Base-by-base conservation (phyloP, 208 protist genomes). In the Herpetomonas samuelpessoai region DNA sequence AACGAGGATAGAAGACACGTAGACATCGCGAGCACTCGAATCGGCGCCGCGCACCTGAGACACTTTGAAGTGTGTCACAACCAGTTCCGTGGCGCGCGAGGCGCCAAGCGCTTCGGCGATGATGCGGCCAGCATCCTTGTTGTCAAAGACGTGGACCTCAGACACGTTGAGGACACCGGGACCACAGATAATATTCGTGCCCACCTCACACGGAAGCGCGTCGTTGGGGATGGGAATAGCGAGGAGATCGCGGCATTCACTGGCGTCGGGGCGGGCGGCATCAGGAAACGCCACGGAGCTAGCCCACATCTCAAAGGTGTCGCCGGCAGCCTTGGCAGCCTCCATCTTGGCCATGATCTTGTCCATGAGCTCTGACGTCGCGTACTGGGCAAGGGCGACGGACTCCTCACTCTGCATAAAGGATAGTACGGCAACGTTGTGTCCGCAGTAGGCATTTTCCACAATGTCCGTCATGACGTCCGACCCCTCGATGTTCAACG, bases 181-280 rank as follows among this genome's bases (percentile, higher is more conserved):
- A 18, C 81, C 81, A 51, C 61, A 88, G 57, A 88, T 68, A 12
- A 77, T 76, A 53, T 76, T 84, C 12, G 65, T 69, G 57, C 74
- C 77, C 52, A 79, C 55, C 49, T 71, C 63, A n/a, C 49, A 55
- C 9, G 49, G 49, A 9, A 48, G 44, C 10, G 44, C 16, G 10
- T 22, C 19, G 10, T 6, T 19, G 16, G 44, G 44, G 4, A 48
- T 22, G n/a, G 61, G 45, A 4, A 31, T 39, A 2, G 28, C 28
- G 6, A 81, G 68, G 21, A 83, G 52, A 45, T 83, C 76, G 44
- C 72, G 61, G 27, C 74, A 56, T 38, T 68, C 62, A 39, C 54
- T 59, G 22, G 38, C 6, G 19, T 10, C 25, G 14, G 7, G 7
- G 16, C 22, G 16, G 4, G 10, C 3, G 4, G 44, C 2, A 45